Evolutionary conservation across 768 basidiomycete species (phyloP), one percentile per base, ranked within the genome.

Genomic region (Auricularia heimuer): DNA sequence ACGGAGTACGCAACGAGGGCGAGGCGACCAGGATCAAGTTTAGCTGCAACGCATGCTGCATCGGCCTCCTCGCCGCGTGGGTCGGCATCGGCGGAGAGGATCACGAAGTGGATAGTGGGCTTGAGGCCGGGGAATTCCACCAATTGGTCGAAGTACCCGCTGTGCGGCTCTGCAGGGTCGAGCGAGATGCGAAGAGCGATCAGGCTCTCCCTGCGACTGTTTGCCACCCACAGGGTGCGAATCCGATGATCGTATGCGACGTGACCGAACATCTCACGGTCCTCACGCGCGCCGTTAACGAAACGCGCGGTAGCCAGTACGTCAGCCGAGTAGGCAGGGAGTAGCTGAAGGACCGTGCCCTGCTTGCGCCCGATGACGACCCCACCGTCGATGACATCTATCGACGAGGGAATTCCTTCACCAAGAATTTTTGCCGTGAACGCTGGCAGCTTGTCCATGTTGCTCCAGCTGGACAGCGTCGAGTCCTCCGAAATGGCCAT

Each of bases 101-200:
- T 91, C 69, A 93, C 90, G 72, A 94, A 92, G 73, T 93, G 89
- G 64, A 94, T 92, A 2, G 91, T 91, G 10, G 91, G 82, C 73
- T 92, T 92, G 35, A 89, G 88, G 39, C 90, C 90, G 42, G 78
- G 79, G 73, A 94, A 94, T 77, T 94, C 92, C 67, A 87, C 83
- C 58, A 90, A 82, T 74, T 93, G 91, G 65, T 93, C 92, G 45
- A 91, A 85, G 71, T 84, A 86, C 39, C 83, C 84, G 64, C 83
- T 80, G 54, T 83, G 80, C 51, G 82, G 82, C 51, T 82, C 79
- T 33, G 84, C 79, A 42, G 76, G 72, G 62, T 91, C 89, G 65
- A 89, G 81, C 64, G 83, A 83, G 65, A 92, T 80, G 74, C 85
- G 89, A 71, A 92, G 79, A 14, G 90, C 92, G 42, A 94, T 83